Conservation (phyloP, 306 rosid species). For the Vigna trinervia region DNA sequence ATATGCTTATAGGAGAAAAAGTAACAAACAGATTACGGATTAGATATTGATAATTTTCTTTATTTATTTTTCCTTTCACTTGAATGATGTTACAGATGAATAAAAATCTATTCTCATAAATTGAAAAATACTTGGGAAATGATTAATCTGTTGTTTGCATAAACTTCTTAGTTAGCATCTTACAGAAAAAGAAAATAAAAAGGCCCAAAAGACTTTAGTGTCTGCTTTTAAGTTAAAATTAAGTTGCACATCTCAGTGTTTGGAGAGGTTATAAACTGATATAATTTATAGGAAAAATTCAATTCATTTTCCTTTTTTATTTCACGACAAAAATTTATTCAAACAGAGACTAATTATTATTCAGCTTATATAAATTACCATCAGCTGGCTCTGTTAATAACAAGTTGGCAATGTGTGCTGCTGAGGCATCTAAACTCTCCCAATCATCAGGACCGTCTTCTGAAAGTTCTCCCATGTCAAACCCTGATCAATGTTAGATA, state of each 20-base stretch:
- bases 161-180: no score
- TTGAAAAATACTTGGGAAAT: background rate
- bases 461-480: slow-evolving; percentile 92
- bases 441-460: slow-evolving; percentile 94
- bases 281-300: background rate
- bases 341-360: background rate
- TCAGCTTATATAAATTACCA: slow-evolving; percentile 58
- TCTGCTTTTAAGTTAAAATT: background rate
- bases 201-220: background rate
- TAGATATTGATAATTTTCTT: background rate
- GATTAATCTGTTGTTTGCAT: background rate
- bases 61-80: background rate
- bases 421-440: slow-evolving; percentile 98
- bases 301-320: background rate
- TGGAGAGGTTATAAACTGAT: background rate
- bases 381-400: slow-evolving; percentile 96
- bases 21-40: background rate
- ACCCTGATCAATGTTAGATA: slow-evolving; percentile 63
- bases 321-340: background rate
- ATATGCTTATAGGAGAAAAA: background rate
- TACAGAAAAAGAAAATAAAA: background rate
- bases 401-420: slow-evolving; percentile 90
- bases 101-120: background rate
- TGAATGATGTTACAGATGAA: slow-evolving; percentile 16
- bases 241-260: background rate